Base-by-base conservation (phyloP, 1,139 yeast species). In the Blastobotrys raffinosifermentans region DNA sequence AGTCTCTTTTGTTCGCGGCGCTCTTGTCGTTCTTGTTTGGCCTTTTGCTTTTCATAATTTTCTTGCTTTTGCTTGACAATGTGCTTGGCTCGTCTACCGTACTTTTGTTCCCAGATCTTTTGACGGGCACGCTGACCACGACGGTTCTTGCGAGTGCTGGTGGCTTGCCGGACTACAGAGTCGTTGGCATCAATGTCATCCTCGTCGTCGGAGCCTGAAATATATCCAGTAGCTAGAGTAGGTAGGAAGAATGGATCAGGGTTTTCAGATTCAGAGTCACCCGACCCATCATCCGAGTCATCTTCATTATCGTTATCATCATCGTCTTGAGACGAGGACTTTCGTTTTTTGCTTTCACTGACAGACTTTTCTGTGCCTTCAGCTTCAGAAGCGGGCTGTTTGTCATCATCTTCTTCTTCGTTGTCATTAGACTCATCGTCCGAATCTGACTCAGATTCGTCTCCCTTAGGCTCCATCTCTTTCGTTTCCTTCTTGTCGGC, bases 71-170 rank as follows among this genome's bases (percentile, higher is more conserved):
- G 82, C 48, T 77, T 73, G 53, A 75, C 69, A 25, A 87, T 70
- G 58, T 93, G 99, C 41, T 78, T 80, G n/a, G 98, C 98, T 26
- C 69, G 68, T 23, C 63, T 61, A 26, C 98, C 98, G 56, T 71
- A 91, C 59, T 91, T 91, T 61, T 73, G 67, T 54, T 87, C 98
- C 96, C 97, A 89, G 38, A 91, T 86, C 66, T 83, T 82, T 59
- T 91, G 93, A 63, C 99, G 78, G 2, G 96, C 98, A 49, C 97
- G 71, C 67, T 93, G 98, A 15, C 98, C 98, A 57, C 96, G 77
- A 62, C 98, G 73, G 59, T 91, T 93, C 53, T 87, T 87, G 47
- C 93, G 49, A 56, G 63, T 46, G 14, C 15, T 6, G 2, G 73
- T 70, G 18, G 72, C 71, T 35, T 70, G 70, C 46, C 75, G 72